Conservation (phyloP, 805 yeast genomes). For the Teunomyces lycoperdinae region DNA sequence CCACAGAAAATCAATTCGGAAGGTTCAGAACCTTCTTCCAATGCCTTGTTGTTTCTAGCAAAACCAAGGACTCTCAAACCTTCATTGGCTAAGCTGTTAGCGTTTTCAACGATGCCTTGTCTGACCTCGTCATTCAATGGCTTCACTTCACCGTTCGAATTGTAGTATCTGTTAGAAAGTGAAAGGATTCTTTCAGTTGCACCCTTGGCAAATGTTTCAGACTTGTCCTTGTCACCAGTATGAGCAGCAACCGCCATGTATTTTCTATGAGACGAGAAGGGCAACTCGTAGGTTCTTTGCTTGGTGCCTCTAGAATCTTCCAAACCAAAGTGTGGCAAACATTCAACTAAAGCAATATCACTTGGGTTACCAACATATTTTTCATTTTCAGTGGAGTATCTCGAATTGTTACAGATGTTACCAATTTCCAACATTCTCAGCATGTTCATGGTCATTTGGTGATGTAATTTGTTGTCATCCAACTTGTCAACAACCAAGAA, state of each 20-base stretch:
- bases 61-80: slow-evolving; percentile 85
- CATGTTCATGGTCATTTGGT: slow-evolving; percentile 54
- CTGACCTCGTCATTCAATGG: slow-evolving; percentile 53
- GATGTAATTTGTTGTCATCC: slow-evolving; percentile 37
- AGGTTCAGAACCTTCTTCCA: slow-evolving; percentile 44
- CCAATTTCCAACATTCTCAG: slow-evolving; percentile 59
- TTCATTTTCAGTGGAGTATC: slow-evolving; percentile 64
- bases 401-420: slow-evolving; percentile 72
- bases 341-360: slow-evolving; percentile 85
- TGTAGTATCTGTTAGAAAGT: slow-evolving; percentile 57
- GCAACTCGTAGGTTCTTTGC: slow-evolving; percentile 67
- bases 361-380: slow-evolving; percentile 89
- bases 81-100: slow-evolving; percentile 66
- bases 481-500: slow-evolving; percentile 48
- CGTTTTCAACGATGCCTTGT: slow-evolving; percentile 50
- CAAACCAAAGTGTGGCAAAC: slow-evolving; percentile 64
- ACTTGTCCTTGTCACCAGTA: slow-evolving; percentile 53
- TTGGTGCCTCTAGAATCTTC: slow-evolving; percentile 64
- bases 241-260: slow-evolving; percentile 83
- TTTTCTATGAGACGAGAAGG: slow-evolving; percentile 82
- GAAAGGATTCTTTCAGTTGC: slow-evolving; percentile 76
- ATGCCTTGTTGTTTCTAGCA: slow-evolving; percentile 50
- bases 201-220: slow-evolving; percentile 77
- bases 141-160: slow-evolving; percentile 56
- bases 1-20: slow-evolving; percentile 75